These are phyloP conservation scores for Aspergillus conjunctus DNA, from an alignment of 495 filamentous ascomycete species.

Conservation along the genomic window DNA sequence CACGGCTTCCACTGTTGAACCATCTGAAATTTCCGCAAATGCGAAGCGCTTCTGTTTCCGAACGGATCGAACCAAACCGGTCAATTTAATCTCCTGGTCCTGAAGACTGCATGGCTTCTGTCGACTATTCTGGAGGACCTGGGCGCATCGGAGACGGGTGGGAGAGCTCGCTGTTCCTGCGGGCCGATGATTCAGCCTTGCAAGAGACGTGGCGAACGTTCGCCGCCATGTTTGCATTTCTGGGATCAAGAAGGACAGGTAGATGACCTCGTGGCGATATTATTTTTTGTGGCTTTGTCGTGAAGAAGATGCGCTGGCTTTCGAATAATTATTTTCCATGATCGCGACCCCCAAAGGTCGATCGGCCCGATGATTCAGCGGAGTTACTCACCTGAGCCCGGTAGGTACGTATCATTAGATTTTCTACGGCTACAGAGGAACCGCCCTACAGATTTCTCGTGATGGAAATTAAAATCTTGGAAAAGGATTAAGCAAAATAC, in stretches of 20 bases:
- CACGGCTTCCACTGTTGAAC: conserved; percentile 74
- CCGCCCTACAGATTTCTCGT: neutral
- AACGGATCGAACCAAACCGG: conserved; percentile 82
- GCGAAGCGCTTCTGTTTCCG: conserved; percentile 80
- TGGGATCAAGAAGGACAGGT: conserved; percentile 6
- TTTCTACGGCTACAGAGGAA: neutral
- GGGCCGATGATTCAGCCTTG: conserved; percentile 34
- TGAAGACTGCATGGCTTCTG: conserved; percentile 35
- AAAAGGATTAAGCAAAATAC: neutral
- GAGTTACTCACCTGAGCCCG: neutral
- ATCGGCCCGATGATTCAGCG: conserved; percentile 22
- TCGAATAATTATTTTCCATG: neutral
- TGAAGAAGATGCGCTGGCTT: neutral
- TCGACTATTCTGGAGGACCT: conserved; percentile 40
- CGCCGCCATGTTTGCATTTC: conserved; percentile 52
- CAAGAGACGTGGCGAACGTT: conserved; percentile 42
- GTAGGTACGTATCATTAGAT: too few species aligned
- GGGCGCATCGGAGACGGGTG: conserved; percentile 38
- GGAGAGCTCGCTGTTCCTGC: conserved; percentile 22
- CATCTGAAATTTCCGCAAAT: conserved; percentile 87
- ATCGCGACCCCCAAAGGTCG: neutral
- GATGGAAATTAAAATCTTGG: too few species aligned
- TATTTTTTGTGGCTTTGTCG: neutral
- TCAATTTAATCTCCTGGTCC: conserved; percentile 57
- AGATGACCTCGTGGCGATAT: neutral